Percentiles rank a stretch among this genome's conserved stretches.
phyloP scores from a whole-genome alignment of 192 early-diverging fungal species.

The Mortierella antarctica region DNA sequence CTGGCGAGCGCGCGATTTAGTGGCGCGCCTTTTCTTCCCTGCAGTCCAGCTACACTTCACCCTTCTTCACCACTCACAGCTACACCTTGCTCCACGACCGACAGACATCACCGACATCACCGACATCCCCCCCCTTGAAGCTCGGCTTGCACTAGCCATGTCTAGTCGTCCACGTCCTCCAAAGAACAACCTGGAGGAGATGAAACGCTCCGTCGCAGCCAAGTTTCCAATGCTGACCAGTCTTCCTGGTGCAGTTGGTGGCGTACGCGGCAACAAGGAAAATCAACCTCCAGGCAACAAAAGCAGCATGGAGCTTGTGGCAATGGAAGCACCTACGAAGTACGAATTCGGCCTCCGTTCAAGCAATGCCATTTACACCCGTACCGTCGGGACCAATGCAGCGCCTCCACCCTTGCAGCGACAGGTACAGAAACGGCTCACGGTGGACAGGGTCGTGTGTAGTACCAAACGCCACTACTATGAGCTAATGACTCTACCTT shows the following conservation, averaged over 20 bases:
- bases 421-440: constrained; percentile 7
- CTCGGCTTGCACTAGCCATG: constrained; percentile 11
- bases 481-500: neutral
- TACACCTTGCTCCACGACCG: neutral
- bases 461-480: neutral
- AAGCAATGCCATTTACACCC: constrained; percentile 17
- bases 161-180: constrained; percentile 16
- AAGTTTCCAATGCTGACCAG: constrained; percentile 37
- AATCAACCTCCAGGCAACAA: constrained; percentile 7
- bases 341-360: constrained; percentile 32
- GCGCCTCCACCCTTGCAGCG: neutral
- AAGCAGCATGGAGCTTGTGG: constrained; percentile 21
- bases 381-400: neutral
- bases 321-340: constrained; percentile 17
- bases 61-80: neutral
- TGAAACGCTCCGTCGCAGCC: constrained; percentile 24
- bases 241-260: neutral
- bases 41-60: no score
- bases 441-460: neutral
- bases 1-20: no score
- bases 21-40: neutral
- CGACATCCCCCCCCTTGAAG: neutral
- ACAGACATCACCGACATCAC: no score
- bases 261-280: constrained; percentile 14
- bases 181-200: constrained; percentile 43